Percentiles rank a stretch among this genome's conserved stretches.
These are phyloP conservation scores for Podospora appendiculata DNA, from an alignment of 495 filamentous ascomycete species.

Conservation along the genomic window DNA sequence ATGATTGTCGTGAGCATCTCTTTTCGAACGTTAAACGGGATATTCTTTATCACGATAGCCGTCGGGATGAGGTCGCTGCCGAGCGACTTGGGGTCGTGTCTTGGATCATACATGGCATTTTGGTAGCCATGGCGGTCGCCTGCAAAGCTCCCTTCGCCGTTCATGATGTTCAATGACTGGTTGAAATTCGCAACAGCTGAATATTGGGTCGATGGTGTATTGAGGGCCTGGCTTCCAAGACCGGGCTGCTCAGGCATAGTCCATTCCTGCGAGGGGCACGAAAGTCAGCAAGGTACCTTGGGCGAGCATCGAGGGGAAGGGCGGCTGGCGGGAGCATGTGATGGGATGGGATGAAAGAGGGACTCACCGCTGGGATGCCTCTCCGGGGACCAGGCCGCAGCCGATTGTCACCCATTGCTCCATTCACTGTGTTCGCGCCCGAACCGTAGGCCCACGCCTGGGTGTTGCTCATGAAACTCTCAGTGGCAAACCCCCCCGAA, in stretches of 20 bases:
- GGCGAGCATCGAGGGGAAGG: background rate
- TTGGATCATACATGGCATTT: conserved; percentile 24
- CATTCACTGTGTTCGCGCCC: conserved; percentile 39
- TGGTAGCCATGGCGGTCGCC: conserved; percentile 20
- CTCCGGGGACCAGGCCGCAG: conserved; percentile 36
- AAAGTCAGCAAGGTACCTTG: conserved; percentile 2
- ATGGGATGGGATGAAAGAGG: background rate
- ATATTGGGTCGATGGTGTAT: conserved; percentile 27
- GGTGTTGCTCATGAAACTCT: conserved; percentile 35
- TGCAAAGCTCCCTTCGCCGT: conserved; percentile 19
- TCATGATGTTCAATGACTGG: conserved; percentile 21
- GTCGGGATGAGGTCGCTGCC: conserved; percentile 82
- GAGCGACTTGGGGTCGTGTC: conserved; percentile 25
- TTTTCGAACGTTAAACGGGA: conserved; percentile 96
- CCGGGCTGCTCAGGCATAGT: conserved; percentile 34
- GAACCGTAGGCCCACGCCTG: conserved; percentile 45
- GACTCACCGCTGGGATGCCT: conserved; percentile 41
- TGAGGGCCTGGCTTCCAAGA: conserved; percentile 32
- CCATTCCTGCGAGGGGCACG: conserved; percentile 34
- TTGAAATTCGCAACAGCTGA: conserved; percentile 14
- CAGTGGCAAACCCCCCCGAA: conserved; percentile 26
- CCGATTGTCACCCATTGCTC: conserved; percentile 39
- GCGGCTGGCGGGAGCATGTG: background rate
- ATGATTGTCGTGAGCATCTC: conserved; percentile 88
- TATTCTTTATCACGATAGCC: conserved; percentile 99